Base-by-base conservation (phyloP, 768 basidiomycete genomes). In the Leucogyrophana mollusca region DNA sequence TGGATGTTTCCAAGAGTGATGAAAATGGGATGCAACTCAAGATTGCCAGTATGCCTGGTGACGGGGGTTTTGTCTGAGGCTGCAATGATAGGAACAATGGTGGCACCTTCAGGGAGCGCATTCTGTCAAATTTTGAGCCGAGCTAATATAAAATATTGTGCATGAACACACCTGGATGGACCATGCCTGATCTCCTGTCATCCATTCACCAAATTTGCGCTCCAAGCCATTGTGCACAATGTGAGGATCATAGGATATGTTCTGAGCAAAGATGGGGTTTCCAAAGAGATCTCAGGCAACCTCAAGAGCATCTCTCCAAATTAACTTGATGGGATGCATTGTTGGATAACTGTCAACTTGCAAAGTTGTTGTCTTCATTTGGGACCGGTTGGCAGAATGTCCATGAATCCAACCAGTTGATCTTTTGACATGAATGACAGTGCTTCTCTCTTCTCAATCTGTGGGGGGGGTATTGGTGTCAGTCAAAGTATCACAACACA, bases 1-100 rank as follows among this genome's bases (percentile, higher is more conserved):
- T 50, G 22, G 3, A 53, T 53, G 10, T 53, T 53, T 0, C 23
- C 43, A 49, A 54, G 47, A 1, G 46, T 54, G 1, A 54, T 52
- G 8, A 66, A 51, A 8, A 66, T 42, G 0, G 66, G 66, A 45
- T 68, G 65, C 3, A 59, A 60, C 4, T 54, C 30, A 0, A 50
- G 23, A 1, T 39, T 46, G 35, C 66, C 66, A 16, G 60, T 65
- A 48, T 56, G 57, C 9, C 54, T 44, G 1, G 68, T 59, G n/a
- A 69, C 58, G 36, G 55, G 54, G n/a, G 68, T 59, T 40, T 61
- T 61, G 37, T 61, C 50, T 0, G 53, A 56, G 6, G 45, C 41
- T 2, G 55, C 16, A 16, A 59, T 53, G 22, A 56, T 43, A 0
- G 55, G 52, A 0, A 61, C 39, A 10, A 58, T 38, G 2, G 53